Base-by-base conservation (phyloP, 2,329 filamentous ascomycete genomes). In the Aspergillus sergii region DNA sequence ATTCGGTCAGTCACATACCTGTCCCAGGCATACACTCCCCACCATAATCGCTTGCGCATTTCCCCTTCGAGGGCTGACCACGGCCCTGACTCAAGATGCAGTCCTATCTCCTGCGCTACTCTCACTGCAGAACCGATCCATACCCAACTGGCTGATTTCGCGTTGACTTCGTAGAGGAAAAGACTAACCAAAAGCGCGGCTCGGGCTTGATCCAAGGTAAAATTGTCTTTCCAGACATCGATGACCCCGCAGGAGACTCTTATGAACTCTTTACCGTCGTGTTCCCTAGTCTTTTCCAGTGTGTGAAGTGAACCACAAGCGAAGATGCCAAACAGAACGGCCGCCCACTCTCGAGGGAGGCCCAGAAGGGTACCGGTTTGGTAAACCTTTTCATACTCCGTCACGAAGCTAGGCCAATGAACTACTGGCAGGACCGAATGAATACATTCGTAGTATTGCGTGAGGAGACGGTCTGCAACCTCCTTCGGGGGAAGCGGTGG, bases 11-110 rank as follows among this genome's bases (percentile, higher is more conserved):
- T 14, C 39, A 61, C 82, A 73, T 75, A 89, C 88, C 93, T 88
- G 79, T 99, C 95, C 80, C 94, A 88, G 51, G 93, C 88, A 78
- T 98, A 98, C 61, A 97, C 87, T 16, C 92, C 88, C 93, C 95
- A 99, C 94, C 94, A 99, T 2, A 95, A 87, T 60, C 94, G 86
- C 64, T 91, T 88, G 60, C 94, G 88, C 88, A 94, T 93, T 77
- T 98, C 94, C 12, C 87, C 87, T 71, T 97, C 93, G 16, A 96
- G 82, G 1, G 88, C 84, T 2, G 91, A 85, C 84, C 90, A 93
- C 0, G 89, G 85, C 0, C 89, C 90, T 1, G 87, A 86, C 71
- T 96, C 92, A 8, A 86, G 82, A 71, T 97, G 90, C 11, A 98
- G 82, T 0, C 92, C 92, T 53, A 97, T 83, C 68, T 95, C 91